Conservation (phyloP, 441 rosid genomes). For the Eutrema salsugineum region DNA sequence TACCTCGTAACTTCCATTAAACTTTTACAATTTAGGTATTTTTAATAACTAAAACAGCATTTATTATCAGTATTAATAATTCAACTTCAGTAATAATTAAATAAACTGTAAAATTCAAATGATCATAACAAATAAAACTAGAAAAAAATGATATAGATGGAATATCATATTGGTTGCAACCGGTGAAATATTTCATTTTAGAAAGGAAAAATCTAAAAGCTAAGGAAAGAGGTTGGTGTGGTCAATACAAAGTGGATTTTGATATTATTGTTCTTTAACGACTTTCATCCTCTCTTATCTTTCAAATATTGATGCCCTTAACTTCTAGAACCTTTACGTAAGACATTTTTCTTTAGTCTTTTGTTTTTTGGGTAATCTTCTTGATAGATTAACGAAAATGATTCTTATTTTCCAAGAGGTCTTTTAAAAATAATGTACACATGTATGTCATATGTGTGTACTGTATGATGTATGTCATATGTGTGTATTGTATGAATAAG, state of each 20-base stretch:
- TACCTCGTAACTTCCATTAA: background rate
- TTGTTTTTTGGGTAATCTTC: background rate
- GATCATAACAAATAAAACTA: no score
- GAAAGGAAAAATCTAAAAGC: background rate
- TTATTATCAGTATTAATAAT: no score
- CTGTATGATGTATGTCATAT: no score
- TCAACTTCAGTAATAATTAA: no score
- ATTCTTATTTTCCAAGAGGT: no score
- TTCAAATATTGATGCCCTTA: background rate
- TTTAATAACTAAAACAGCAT: no score
- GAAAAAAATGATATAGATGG: no score
- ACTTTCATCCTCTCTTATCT: background rate
- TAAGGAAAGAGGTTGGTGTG: constrained; percentile 3
- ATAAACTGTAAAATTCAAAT: no score
- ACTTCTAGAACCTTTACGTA: constrained; percentile 12
- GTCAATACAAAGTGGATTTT: constrained; percentile 15
- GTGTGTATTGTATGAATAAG: no score
- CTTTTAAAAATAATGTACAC: no score
- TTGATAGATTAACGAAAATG: background rate
- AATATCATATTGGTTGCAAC: background rate
- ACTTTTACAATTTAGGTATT: background rate
- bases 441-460: no score
- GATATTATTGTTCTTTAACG: constrained; percentile 1
- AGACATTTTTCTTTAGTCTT: background rate
- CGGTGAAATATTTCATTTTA: background rate